Percentiles rank a stretch among this genome's conserved stretches.
Conservation (phyloP, 108 stramenopile genomes). For the Nannochloropsis oceanica region DNA sequence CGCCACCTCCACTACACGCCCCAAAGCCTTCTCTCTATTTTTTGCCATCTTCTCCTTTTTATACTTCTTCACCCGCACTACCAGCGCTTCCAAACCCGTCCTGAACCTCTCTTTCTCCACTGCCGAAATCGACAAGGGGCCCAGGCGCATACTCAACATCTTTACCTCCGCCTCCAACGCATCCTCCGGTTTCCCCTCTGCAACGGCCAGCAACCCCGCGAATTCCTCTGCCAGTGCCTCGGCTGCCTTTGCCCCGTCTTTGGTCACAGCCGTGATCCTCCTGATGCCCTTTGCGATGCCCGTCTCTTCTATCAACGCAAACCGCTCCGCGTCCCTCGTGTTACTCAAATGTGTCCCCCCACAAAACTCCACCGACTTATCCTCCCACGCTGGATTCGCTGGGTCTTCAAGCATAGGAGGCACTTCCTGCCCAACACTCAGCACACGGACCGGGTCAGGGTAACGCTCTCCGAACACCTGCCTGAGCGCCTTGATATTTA, state of each 20-base stretch:
- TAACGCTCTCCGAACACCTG: slow-evolving; percentile 98
- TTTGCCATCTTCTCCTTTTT: slow-evolving; percentile 49
- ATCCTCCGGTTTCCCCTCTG: slow-evolving; percentile 2
- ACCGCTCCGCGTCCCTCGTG: slow-evolving; percentile 77
- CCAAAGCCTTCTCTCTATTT: slow-evolving; percentile 8
- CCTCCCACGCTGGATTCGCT: slow-evolving; percentile 62
- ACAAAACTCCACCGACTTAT: slow-evolving; percentile 93
- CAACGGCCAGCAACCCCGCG: slow-evolving; percentile 41
- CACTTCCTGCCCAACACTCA: slow-evolving; percentile 64
- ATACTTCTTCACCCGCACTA: slow-evolving; percentile 49
- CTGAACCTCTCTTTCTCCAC: slow-evolving; percentile 52
- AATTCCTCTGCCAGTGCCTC: slow-evolving; percentile 55
- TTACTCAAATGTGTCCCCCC: slow-evolving; percentile 96
- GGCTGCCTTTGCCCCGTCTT: slow-evolving; percentile 63
- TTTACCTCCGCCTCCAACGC: slow-evolving; percentile 3
- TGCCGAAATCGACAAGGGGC: slow-evolving; percentile 52
- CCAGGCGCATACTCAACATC: slow-evolving; percentile 19
- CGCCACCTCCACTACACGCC: neutral
- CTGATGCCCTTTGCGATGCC: slow-evolving; percentile 97
- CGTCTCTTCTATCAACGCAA: slow-evolving; percentile 78
- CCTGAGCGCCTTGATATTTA: slow-evolving; percentile 73
- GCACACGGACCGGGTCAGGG: slow-evolving; percentile 98
- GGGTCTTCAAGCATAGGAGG: slow-evolving; percentile 68
- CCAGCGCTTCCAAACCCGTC: slow-evolving; percentile 48
- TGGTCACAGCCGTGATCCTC: slow-evolving; percentile 78